Base-by-base conservation (phyloP, 257 asterid genomes). In the Datura wrightii region DNA sequence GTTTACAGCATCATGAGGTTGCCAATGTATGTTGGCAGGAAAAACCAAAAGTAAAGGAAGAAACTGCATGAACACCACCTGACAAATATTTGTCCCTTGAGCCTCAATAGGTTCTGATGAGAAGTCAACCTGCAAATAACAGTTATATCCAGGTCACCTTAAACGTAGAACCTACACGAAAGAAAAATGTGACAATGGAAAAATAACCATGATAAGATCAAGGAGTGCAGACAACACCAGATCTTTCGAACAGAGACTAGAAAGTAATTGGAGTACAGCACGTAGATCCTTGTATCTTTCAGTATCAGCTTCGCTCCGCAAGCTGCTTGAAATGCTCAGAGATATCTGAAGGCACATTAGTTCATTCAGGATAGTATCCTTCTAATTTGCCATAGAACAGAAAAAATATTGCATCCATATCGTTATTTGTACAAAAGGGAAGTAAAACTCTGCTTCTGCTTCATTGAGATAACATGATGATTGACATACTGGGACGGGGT, bases 281-380 rank as follows among this genome's bases (percentile, higher is more conserved):
- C 98, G 92, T 87, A 96, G 86, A 91, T 96, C 99, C 94, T 93
- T 96, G 86, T 92, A 92, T 86, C 92, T 91, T 87, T 94, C 99
- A 16, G 90, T 89, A 92, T 96, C 98, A 83, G 92, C 95, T 88
- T 93, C 98, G 80, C 87, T 85, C 81, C 89, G 93, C 80, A 94
- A 88, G 90, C 92, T 92, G 89, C 88, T 92, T 89, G 99, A 94
- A 87, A 89, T 91, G 86, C 93, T 86, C 85, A 96, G 80, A 18
- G 98, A 92, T 82, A 96, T 92, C 99, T 96, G 93, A 83, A 85
- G 85, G 67, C 76, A 79, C 36, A 82, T 62, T 48, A 42, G 39
- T 13, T 74, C 56, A 74, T 74, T 74, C 80, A 74, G 60, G 56
- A 74, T 19, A 74, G n/a, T 24, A 48, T 48, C 4, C 13, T 6